phyloP scores from a whole-genome alignment of 306 rosid genomes.

The Amphicarpaea edgeworthii region DNA sequence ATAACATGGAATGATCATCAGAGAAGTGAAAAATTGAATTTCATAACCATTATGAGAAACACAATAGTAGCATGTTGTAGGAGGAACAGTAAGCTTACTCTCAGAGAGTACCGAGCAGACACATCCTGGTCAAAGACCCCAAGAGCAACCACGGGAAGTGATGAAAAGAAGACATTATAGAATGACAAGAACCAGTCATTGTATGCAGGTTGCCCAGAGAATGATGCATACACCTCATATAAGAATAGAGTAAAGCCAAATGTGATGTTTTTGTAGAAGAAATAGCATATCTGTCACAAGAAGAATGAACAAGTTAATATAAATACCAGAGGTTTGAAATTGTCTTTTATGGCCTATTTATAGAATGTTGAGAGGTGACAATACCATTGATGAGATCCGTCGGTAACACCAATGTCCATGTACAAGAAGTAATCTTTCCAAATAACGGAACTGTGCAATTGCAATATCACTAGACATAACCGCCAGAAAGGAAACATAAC shows the following conservation, averaged over 20 bases:
- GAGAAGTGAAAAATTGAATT: constrained; percentile 20
- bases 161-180: constrained; percentile 85
- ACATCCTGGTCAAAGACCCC: constrained; percentile 98
- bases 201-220: constrained; percentile 88
- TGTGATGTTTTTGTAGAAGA: constrained; percentile 91
- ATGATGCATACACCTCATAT: constrained; percentile 84
- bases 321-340: constrained; percentile 1
- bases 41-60: constrained; percentile 29
- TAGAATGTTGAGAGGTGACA: constrained; percentile 28
- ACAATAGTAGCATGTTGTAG: neutral
- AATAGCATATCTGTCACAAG: constrained; percentile 84
- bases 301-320: constrained; percentile 50
- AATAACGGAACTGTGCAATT: constrained; percentile 89
- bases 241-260: constrained; percentile 92
- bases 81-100: constrained; percentile 54
- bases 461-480: constrained; percentile 99
- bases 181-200: constrained; percentile 96
- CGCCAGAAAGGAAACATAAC: constrained; percentile 60
- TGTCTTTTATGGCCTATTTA: constrained; percentile 18
- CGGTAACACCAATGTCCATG: constrained; percentile 99
- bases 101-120: constrained; percentile 81
- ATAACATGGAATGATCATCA: constrained; percentile 38
- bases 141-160: constrained; percentile 89
- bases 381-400: constrained; percentile 94
- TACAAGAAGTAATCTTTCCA: constrained; percentile 93